Percentiles rank a stretch among this genome's conserved stretches.
Evolutionary conservation across 106 monocot species (phyloP).

Genomic region (Dioscorea zingiberensis): DNA sequence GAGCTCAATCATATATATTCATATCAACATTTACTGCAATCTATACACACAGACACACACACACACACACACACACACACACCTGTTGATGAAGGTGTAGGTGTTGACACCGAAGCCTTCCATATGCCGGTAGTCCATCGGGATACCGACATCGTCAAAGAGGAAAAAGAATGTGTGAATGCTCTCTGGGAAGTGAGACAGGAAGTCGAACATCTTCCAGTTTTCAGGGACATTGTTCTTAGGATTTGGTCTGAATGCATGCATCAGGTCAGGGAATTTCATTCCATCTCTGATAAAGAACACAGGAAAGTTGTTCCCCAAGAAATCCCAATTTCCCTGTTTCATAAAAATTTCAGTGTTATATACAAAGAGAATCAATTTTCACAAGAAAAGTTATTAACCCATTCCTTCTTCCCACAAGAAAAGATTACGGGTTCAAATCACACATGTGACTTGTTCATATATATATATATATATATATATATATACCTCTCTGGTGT

Average conservation of each 20-base stretch:
- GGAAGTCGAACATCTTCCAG: constrained; percentile 81
- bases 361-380: no score
- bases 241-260: constrained; percentile 83
- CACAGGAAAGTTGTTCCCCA: constrained; percentile 90
- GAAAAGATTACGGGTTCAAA: no score
- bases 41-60: no score
- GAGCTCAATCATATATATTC: no score
- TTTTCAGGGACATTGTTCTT: constrained; percentile 79
- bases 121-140: constrained; percentile 77
- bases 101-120: constrained; percentile 89
- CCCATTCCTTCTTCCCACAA: no score
- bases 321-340: constrained; percentile 72
- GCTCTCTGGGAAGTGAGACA: constrained; percentile 73
- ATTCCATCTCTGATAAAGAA: constrained; percentile 87
- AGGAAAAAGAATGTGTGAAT: constrained; percentile 92
- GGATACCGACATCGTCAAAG: constrained; percentile 83
- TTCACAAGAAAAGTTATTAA: no score
- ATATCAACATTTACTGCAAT: no score
- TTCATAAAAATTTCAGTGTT: background rate
- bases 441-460: no score
- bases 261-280: constrained; percentile 82
- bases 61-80: no score
- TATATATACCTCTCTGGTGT: constrained; percentile 14
- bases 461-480: no score
- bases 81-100: constrained; percentile 58